These are phyloP conservation scores for Karstenula rhodostoma DNA, from an alignment of 2,329 filamentous ascomycete genomes.

Conservation along the genomic window DNA sequence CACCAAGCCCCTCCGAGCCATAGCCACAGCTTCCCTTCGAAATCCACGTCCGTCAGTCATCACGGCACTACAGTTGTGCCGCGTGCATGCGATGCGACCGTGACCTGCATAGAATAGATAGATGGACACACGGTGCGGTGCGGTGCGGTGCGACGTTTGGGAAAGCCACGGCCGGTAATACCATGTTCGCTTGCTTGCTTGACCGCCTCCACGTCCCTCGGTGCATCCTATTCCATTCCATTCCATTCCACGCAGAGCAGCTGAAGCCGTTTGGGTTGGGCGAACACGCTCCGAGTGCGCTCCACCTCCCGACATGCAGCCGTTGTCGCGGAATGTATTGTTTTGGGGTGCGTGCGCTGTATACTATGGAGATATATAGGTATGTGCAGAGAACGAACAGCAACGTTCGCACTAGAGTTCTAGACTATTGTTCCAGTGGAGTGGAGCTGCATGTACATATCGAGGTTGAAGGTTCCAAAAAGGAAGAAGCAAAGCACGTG, in stretches of 20 bases:
- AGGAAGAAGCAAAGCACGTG: no score
- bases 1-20: slow-evolving; percentile 2
- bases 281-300: not conserved
- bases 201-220: slow-evolving; percentile 1
- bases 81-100: slow-evolving; percentile 6
- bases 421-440: not conserved
- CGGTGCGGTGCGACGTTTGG: not conserved
- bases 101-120: slow-evolving; percentile 5
- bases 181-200: not conserved
- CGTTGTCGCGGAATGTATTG: not conserved
- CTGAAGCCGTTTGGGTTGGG: not conserved
- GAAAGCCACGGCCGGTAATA: slow-evolving; percentile 3
- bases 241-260: no score
- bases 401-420: not conserved
- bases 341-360: not conserved
- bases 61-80: slow-evolving; percentile 1
- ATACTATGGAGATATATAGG: no score
- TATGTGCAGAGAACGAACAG: not conserved
- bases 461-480: no score
- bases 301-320: not conserved
- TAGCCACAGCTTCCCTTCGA: not conserved
- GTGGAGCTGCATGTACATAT: no score
- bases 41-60: not conserved
- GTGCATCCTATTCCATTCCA: no score
- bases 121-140: no score